Conservation (phyloP, 768 basidiomycete species). For the Psilocybe cubensis region DNA sequence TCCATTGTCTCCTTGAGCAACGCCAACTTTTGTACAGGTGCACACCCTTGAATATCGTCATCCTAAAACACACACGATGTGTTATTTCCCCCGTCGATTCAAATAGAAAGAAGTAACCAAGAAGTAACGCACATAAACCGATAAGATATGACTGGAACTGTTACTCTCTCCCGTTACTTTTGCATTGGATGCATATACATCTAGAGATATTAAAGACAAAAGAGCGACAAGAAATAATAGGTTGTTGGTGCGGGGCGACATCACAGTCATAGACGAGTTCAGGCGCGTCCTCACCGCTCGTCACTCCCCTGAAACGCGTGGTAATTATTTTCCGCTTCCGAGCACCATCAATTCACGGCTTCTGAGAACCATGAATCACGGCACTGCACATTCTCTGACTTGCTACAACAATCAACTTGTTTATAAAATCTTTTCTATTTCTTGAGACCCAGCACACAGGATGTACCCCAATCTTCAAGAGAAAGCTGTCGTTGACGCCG, state of each 20-base stretch:
- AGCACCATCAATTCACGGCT: not conserved
- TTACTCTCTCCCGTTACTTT: conserved; percentile 5
- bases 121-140: conserved; percentile 26
- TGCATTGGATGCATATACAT: conserved; percentile 17
- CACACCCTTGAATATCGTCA: conserved; percentile 42
- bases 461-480: conserved; percentile 61
- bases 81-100: conserved; percentile 9
- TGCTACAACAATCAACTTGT: not conserved
- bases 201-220: conserved; percentile 35
- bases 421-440: not conserved
- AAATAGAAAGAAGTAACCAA: conserved; percentile 10
- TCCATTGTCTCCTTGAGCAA: conserved; percentile 65
- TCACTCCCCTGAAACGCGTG: conserved; percentile 16
- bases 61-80: conserved; percentile 31
- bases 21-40: conserved; percentile 49
- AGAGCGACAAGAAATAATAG: conserved; percentile 44
- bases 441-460: conserved; percentile 9
- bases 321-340: conserved; percentile 23
- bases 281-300: conserved; percentile 3
- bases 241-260: conserved; percentile 29
- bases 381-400: not conserved
- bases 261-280: conserved; percentile 22
- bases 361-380: too few species aligned
- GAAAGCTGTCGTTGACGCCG: conserved; percentile 52
- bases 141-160: conserved; percentile 16